These are phyloP conservation scores for Eustoma russellianum DNA, from an alignment of 257 asterid species.

Conservation along the genomic window DNA sequence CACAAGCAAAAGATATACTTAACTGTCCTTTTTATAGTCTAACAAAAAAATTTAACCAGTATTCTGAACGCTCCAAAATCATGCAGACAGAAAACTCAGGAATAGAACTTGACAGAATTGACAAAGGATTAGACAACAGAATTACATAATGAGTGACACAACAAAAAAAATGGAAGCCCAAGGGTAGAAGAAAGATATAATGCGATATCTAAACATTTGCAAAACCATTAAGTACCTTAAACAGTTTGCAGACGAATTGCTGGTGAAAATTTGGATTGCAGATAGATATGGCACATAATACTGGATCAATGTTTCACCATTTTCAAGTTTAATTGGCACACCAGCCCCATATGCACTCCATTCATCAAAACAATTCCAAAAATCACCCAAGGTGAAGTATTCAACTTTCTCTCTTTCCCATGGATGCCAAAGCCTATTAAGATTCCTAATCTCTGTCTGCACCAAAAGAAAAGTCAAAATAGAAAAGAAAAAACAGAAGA, in stretches of 20 bases:
- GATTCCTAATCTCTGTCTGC: slow-evolving; percentile 11
- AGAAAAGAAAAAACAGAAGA: no score
- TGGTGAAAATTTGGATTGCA: slow-evolving; percentile 21
- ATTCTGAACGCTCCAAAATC: no score
- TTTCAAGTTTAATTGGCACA: slow-evolving; percentile 8
- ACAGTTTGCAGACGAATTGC: not conserved
- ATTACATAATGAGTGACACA: no score
- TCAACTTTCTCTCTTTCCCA: slow-evolving; percentile 1
- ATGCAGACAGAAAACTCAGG: no score
- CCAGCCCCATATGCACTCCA: slow-evolving; percentile 33
- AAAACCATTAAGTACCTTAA: not conserved
- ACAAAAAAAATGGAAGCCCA: no score
- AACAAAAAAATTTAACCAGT: no score
- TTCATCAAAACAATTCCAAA: slow-evolving; percentile 21
- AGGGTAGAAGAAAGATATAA: not conserved
- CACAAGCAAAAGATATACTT: no score
- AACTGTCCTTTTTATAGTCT: no score
- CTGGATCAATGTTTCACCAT: slow-evolving; percentile 8
- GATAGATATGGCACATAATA: slow-evolving; percentile 22
- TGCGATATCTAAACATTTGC: not conserved
- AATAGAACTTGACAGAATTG: no score
- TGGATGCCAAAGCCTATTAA: slow-evolving; percentile 6
- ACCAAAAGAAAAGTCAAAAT: no score
- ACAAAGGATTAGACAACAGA: no score
- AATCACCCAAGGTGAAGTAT: slow-evolving; percentile 17